Conservation (phyloP, 2,329 filamentous ascomycete species). For the Metarhizium album region DNA sequence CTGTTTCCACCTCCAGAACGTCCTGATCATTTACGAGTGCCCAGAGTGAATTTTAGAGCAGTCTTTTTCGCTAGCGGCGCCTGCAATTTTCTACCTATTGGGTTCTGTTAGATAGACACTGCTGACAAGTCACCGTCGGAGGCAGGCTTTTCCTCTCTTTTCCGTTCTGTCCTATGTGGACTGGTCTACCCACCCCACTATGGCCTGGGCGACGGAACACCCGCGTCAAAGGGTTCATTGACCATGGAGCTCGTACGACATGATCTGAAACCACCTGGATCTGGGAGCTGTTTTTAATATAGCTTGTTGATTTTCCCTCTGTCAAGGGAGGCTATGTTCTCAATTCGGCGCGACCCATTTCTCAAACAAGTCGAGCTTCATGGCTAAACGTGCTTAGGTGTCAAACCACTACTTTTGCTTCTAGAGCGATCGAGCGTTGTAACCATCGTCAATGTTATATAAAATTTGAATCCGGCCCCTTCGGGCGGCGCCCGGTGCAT, state of each 20-base stretch:
- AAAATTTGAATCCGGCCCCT: not conserved
- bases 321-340: not conserved
- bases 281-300: not conserved
- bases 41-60: slow-evolving; percentile 62
- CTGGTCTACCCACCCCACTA: not conserved
- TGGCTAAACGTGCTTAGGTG: slow-evolving; percentile 11
- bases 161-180: no score
- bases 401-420: slow-evolving; percentile 1
- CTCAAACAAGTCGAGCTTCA: slow-evolving; percentile 3
- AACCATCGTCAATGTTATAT: slow-evolving; percentile 3
- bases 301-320: not conserved
- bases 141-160: not conserved
- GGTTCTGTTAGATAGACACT: slow-evolving; percentile 96
- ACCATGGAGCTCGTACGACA: not conserved
- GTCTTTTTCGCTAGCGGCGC: slow-evolving; percentile 98
- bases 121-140: slow-evolving; percentile 50
- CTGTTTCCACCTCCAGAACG: slow-evolving; percentile 56
- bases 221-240: not conserved
- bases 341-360: not conserved
- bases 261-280: not conserved
- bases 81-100: slow-evolving; percentile 58
- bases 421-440: slow-evolving; percentile 1
- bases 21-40: slow-evolving; percentile 88
- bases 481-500: slow-evolving; percentile 3
- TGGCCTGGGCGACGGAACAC: not conserved